phyloP scores from a whole-genome alignment of 192 early-diverging fungal genomes.

The Paraglomus brasilianum region DNA sequence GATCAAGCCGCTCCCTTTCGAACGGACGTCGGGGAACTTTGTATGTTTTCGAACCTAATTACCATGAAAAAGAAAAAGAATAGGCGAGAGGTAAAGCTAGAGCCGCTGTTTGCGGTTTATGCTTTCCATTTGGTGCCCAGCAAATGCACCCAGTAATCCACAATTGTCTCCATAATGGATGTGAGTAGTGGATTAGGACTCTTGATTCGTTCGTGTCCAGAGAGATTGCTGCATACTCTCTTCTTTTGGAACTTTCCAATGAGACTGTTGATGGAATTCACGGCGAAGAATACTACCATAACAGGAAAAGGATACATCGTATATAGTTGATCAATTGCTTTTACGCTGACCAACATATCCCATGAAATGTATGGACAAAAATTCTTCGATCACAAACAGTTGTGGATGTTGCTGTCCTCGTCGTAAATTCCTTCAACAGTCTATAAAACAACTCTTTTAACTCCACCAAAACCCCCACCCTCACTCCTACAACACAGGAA shows the following conservation, averaged over 20 bases:
- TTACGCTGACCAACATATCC: no score
- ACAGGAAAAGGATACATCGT: no score
- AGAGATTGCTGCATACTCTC: slow-evolving; percentile 37
- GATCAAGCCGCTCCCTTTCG: slow-evolving; percentile 95
- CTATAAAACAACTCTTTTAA: no score
- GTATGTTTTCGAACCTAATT: slow-evolving; percentile 72
- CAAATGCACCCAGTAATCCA: slow-evolving; percentile 16
- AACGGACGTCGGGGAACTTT: slow-evolving; percentile 97
- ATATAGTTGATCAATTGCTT: no score
- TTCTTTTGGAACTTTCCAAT: slow-evolving; percentile 10
- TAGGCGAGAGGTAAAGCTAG: slow-evolving; percentile 25
- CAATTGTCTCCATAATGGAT: slow-evolving; percentile 3
- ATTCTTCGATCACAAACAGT: no score
- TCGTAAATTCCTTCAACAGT: no score
- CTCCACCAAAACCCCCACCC: no score
- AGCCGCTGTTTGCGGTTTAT: not conserved
- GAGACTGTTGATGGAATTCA: not conserved
- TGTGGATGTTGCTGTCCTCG: no score
- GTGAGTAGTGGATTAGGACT: slow-evolving; percentile 30
- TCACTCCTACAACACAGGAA: no score
- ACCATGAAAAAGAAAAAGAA: slow-evolving; percentile 30
- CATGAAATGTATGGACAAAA: no score
- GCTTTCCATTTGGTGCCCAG: slow-evolving; percentile 20
- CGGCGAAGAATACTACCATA: no score
- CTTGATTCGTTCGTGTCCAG: slow-evolving; percentile 53